These are phyloP conservation scores for Cyclostephanos invisitatus DNA, from an alignment of 108 stramenopile species.

Conservation along the genomic window DNA sequence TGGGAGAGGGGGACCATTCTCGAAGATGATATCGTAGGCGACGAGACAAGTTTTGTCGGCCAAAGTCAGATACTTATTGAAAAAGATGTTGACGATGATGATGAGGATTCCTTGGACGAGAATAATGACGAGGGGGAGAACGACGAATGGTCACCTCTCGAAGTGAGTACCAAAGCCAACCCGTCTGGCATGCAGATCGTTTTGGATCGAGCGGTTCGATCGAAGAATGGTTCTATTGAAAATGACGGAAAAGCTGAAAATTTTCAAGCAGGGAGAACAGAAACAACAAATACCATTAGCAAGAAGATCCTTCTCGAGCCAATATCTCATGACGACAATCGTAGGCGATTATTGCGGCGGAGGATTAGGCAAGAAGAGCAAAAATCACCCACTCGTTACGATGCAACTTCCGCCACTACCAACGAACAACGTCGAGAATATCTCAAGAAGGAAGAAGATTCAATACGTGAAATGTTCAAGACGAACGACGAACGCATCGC, in stretches of 20 bases:
- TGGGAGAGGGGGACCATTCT: slow-evolving; percentile 29
- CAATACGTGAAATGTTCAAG: slow-evolving; percentile 34
- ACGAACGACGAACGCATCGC: slow-evolving; percentile 42
- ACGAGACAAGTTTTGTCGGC: slow-evolving; percentile 5
- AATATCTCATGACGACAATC: slow-evolving; percentile 34
- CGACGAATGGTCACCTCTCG: slow-evolving; percentile 37
- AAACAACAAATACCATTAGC: neutral
- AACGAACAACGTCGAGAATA: slow-evolving; percentile 7
- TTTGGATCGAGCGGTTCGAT: slow-evolving; percentile 6
- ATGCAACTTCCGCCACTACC: neutral
- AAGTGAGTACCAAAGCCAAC: neutral
- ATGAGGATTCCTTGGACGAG: neutral
- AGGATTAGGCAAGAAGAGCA: neutral
- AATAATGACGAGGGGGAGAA: slow-evolving; percentile 19
- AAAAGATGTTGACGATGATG: slow-evolving; percentile 16
- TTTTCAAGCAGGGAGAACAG: neutral
- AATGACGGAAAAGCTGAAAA: neutral
- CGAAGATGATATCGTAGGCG: slow-evolving; percentile 36
- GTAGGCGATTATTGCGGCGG: neutral
- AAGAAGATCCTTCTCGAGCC: slow-evolving; percentile 22
- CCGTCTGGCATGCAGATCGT: slow-evolving; percentile 29
- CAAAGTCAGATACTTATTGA: neutral
- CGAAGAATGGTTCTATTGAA: slow-evolving; percentile 6
- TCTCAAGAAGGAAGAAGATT: slow-evolving; percentile 17
- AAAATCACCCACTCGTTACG: neutral